phyloP scores from a whole-genome alignment of 1,284 basidiomycete genomes.

The Prillingera fragicola region DNA sequence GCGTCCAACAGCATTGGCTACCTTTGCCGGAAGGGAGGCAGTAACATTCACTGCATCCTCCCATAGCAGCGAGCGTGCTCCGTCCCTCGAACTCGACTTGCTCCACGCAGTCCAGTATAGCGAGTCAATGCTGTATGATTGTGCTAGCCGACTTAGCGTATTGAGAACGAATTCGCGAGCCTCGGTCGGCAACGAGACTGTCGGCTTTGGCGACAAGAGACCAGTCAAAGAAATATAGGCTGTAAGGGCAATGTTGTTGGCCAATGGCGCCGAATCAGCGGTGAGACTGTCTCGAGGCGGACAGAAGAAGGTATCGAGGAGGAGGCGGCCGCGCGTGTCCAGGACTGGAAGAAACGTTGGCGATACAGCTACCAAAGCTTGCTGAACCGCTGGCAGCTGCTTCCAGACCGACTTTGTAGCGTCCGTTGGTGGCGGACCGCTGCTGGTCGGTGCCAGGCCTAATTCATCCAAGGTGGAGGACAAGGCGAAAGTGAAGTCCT shows the following conservation, averaged over 20 bases:
- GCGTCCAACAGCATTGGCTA: slow-evolving; percentile 40
- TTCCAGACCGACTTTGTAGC: too few species aligned
- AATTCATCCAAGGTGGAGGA: slow-evolving; percentile 3
- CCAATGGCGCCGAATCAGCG: background rate
- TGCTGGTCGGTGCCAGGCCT: slow-evolving; percentile 4
- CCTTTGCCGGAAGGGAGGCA: slow-evolving; percentile 33
- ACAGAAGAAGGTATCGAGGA: slow-evolving; percentile 31
- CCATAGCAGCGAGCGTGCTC: slow-evolving; percentile 26
- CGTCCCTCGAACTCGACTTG: slow-evolving; percentile 7
- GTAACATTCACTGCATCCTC: slow-evolving; percentile 32
- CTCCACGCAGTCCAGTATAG: slow-evolving; percentile 48
- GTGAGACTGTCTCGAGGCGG: slow-evolving; percentile 4
- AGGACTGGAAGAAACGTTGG: slow-evolving; percentile 64
- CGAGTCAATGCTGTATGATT: slow-evolving; percentile 63
- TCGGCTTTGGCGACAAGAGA: slow-evolving; percentile 16
- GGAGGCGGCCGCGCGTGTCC: slow-evolving; percentile 46
- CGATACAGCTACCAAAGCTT: slow-evolving; percentile 33
- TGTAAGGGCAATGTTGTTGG: slow-evolving; percentile 21
- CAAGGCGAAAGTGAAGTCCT: slow-evolving; percentile 17
- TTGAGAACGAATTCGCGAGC: slow-evolving; percentile 28
- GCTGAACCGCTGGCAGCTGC: slow-evolving; percentile 34
- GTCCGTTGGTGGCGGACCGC: slow-evolving; percentile 1
- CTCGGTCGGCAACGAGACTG: slow-evolving; percentile 13
- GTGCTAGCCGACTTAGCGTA: slow-evolving; percentile 56
- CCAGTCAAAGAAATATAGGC: slow-evolving; percentile 30